Evolutionary conservation across 73 alveolate species (phyloP), one percentile per base, ranked within the genome.

Genomic region (Halteria grandinella): DNA sequence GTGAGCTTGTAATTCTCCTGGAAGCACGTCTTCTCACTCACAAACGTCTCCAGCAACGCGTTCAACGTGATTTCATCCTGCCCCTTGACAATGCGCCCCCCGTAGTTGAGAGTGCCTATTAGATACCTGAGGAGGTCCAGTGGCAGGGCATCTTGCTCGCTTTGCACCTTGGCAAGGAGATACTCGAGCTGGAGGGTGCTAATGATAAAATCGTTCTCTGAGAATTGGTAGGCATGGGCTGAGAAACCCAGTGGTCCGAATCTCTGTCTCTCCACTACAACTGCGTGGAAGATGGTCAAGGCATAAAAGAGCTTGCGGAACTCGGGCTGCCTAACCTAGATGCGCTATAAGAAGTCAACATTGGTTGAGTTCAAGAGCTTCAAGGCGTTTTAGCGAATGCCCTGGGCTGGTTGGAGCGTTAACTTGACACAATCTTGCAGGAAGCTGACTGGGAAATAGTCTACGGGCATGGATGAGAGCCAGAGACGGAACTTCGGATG

Each of bases 211-310:
- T 82, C 91, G 58, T 78, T 73, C 27, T 72, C 91, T 32, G 86
- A 37, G 49, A 82, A 82, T 52, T 93, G 96, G 70, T 97, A 97
- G 64, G 93, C 86, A 24, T 89, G 87, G 89, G 92, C 92, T 97
- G 98, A 97, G 15, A 99, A 97, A 12, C 99, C 99, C 23, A 97
- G 87, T 17, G 99, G 97, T 0, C 99, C 99, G 88, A 83, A 97
- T 86, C 93, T 93, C 69, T 95, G 85, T 74, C 99, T 91, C 90
- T 95, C 99, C 51, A 90, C 88, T 0, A 95, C 97, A 14, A 93
- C 84, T 15, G 99, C 94, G 85, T 97, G 99, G 93, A 93, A 97
- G 59, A 83, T 66, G 39, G 77, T 55, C 57, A 83, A 43, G 32
- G 84, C 55, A 11, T 99, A 28, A 97, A 83, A 58, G 20, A 83